These are phyloP conservation scores for Trichoderma gracile DNA, from an alignment of 2,329 filamentous ascomycete species.

Conservation along the genomic window DNA sequence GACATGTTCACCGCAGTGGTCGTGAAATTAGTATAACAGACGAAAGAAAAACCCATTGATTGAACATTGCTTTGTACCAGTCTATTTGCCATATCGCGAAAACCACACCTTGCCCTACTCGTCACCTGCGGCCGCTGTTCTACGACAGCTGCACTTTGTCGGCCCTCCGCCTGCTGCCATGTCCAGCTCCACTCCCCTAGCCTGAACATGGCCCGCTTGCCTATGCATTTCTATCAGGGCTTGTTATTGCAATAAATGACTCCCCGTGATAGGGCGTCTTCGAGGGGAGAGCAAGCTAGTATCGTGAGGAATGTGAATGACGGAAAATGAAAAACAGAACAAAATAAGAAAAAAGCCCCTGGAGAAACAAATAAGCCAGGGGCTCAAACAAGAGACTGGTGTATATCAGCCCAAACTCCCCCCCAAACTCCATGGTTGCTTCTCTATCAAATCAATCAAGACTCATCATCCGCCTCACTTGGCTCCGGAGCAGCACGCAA, in stretches of 20 bases:
- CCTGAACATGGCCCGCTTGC: neutral
- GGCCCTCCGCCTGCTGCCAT: slow-evolving; percentile 35
- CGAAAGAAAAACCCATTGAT: neutral
- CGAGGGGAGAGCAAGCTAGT: neutral
- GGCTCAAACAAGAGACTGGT: neutral
- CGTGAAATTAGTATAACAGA: too few relatives aligned
- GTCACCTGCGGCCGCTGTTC: neutral
- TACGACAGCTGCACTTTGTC: slow-evolving; percentile 16
- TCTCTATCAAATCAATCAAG: neutral
- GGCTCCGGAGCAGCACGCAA: neutral
- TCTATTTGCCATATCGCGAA: slow-evolving; percentile 11
- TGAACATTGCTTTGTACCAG: slow-evolving; percentile 19
- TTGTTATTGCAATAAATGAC: neutral
- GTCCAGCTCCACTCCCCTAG: slow-evolving; percentile 22
- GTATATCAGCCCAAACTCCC: slow-evolving; percentile 7
- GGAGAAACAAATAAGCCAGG: neutral
- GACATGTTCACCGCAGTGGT: too few relatives aligned
- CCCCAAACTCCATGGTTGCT: slow-evolving; percentile 5
- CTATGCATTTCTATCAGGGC: neutral
- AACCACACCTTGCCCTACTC: slow-evolving; percentile 6
- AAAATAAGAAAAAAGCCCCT: neutral
- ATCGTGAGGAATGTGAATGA: neutral
- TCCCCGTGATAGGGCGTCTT: neutral
- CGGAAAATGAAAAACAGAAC: neutral
- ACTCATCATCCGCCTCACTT: neutral